phyloP scores from a whole-genome alignment of 352 stramenopile genomes.

The Aphanomyces euteiches region DNA sequence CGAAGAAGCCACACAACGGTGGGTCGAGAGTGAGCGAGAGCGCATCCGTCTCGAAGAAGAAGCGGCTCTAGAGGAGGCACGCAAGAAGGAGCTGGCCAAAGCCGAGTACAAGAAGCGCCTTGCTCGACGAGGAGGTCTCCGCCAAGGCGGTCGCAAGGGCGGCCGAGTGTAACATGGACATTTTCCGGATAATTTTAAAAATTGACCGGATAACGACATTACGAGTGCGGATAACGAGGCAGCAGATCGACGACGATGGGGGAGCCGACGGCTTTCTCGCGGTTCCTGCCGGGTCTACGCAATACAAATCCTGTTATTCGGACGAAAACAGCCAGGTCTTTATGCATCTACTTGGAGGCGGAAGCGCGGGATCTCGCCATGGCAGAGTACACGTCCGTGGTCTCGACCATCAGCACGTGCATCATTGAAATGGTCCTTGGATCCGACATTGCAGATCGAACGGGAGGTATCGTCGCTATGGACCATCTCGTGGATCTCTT shows the following conservation, averaged over 20 bases:
- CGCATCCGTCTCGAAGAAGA: slow-evolving; percentile 46
- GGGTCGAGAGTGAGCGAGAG: slow-evolving; percentile 47
- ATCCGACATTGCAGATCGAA: slow-evolving; percentile 68
- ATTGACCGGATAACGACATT: too few species aligned
- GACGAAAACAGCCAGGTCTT: slow-evolving; percentile 60
- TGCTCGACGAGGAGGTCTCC: slow-evolving; percentile 50
- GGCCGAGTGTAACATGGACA: neutral
- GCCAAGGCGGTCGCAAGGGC: slow-evolving; percentile 39
- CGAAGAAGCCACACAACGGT: slow-evolving; percentile 62
- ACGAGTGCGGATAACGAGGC: too few species aligned
- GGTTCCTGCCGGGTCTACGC: slow-evolving; percentile 72
- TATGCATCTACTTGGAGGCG: slow-evolving; percentile 81
- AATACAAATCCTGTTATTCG: slow-evolving; percentile 60
- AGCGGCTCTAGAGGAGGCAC: slow-evolving; percentile 41
- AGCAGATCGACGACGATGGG: slow-evolving; percentile 6
- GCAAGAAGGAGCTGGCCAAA: slow-evolving; percentile 45
- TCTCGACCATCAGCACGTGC: slow-evolving; percentile 72
- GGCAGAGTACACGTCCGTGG: slow-evolving; percentile 82
- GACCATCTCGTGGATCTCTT: slow-evolving; percentile 87
- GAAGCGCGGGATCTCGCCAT: slow-evolving; percentile 82
- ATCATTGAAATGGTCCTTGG: slow-evolving; percentile 84
- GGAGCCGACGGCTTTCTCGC: slow-evolving; percentile 37
- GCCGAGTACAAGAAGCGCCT: slow-evolving; percentile 54
- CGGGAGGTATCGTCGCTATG: slow-evolving; percentile 84
- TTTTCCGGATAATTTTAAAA: too few species aligned